These are phyloP conservation scores for Talaromyces sp. DNA, from an alignment of 2,329 filamentous ascomycete species.

Conservation along the genomic window DNA sequence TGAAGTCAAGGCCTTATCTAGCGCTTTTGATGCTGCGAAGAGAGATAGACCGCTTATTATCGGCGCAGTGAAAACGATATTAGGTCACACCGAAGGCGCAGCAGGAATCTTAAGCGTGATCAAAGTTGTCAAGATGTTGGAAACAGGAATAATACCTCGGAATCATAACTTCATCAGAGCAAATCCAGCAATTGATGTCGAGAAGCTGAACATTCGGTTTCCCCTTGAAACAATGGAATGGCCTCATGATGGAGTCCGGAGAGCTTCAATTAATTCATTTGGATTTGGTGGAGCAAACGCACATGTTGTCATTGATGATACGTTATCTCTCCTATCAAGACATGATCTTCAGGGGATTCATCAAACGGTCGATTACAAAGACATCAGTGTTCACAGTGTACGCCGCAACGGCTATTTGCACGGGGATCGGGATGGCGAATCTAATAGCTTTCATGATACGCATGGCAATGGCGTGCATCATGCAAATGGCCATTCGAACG, in stretches of 20 bases:
- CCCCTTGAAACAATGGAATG: slow-evolving; percentile 28
- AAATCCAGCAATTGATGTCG: not conserved
- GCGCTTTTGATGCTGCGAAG: not conserved
- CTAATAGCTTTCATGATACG: no score
- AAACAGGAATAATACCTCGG: slow-evolving; percentile 27
- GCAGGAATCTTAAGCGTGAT: slow-evolving; percentile 21
- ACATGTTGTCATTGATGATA: slow-evolving; percentile 28
- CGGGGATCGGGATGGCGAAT: not conserved
- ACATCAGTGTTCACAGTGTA: no score
- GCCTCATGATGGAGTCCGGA: slow-evolving; percentile 19
- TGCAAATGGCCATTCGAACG: no score
- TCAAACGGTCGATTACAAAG: not conserved
- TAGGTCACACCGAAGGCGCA: slow-evolving; percentile 37
- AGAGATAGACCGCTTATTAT: not conserved
- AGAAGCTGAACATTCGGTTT: not conserved
- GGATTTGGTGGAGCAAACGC: slow-evolving; percentile 39
- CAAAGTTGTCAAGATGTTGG: slow-evolving; percentile 27
- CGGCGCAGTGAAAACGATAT: slow-evolving; percentile 12
- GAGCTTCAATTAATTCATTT: slow-evolving; percentile 45
- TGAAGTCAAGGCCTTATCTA: slow-evolving; percentile 15
- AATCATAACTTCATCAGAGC: slow-evolving; percentile 30
- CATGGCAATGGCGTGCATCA: no score
- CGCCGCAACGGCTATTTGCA: no score
- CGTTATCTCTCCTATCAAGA: not conserved
- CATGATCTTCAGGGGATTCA: not conserved